Evolutionary conservation across 768 basidiomycete species (phyloP), one percentile per base, ranked within the genome.

Genomic region (Pleurotus pulmonarius): DNA sequence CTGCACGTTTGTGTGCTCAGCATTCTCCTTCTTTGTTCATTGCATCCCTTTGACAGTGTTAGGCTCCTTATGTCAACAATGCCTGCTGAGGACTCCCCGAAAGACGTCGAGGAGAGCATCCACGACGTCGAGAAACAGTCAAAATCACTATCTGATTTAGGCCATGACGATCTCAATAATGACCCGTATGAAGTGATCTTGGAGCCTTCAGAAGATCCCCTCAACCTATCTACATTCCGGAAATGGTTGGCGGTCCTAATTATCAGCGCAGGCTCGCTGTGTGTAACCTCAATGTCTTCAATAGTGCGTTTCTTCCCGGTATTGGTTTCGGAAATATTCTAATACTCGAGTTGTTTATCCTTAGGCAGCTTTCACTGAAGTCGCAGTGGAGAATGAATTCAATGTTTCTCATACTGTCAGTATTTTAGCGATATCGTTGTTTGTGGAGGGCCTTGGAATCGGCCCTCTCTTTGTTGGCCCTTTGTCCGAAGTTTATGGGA

Each of bases 401-500:
- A 6, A 37, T 20, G 54, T 55, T 20, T 46, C 54, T 8, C 54
- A 46, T 22, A 46, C 16, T 5, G 44, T 55, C 43, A 12, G 43
- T 44, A 46, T 55, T n/a, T 22, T 55, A n/a, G 78, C 81, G 0
- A 74, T 87, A 12, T 82, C 82, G 40, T 64, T 84, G 0, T 87
- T 79, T 59, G 80, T 87, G 16, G 68, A 79, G 29, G 86, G 84
- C 0, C 73, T 86, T 7, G 83, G 81, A 0, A 39, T 83, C 2
- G 82, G 81, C 0, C 81, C 82, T 1, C 63, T 83, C 5, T 77
- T 90, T 46, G 73, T 80, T 41, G 80, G 86, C 3, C 78, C 81
- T 0, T 69, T 80, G 12, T 65, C 73, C 16, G 81, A 87, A 60
- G 77, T 88, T 15, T 82, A 84, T 62, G 89, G 91, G 2, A 73